These are phyloP conservation scores for Russula compacta DNA, from an alignment of 768 basidiomycete species.

Conservation along the genomic window DNA sequence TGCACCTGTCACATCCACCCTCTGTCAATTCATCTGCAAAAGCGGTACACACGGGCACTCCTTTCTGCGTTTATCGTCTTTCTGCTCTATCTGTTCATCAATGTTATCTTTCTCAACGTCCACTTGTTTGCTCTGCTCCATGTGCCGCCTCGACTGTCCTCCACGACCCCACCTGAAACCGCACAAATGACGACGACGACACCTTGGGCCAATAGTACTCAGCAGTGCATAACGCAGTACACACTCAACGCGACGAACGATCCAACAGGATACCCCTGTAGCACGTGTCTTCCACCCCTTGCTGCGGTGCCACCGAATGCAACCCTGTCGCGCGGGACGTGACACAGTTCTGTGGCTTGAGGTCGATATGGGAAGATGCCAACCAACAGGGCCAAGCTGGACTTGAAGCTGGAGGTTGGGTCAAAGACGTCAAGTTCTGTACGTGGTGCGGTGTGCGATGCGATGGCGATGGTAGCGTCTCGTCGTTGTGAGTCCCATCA, in stretches of 20 bases:
- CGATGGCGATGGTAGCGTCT: slow-evolving; percentile 32
- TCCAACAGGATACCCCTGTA: slow-evolving; percentile 39
- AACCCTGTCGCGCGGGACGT: slow-evolving; percentile 29
- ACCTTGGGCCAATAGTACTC: slow-evolving; percentile 33
- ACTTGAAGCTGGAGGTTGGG: slow-evolving; percentile 37
- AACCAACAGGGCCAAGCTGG: slow-evolving; percentile 30
- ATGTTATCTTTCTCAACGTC: slow-evolving; percentile 32
- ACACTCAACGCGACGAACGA: slow-evolving; percentile 36
- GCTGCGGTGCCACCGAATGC: slow-evolving; percentile 28
- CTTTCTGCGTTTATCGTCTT: slow-evolving; percentile 31
- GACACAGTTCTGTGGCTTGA: slow-evolving; percentile 41
- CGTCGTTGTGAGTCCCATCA: slow-evolving; percentile 32
- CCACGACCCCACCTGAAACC: slow-evolving; percentile 14
- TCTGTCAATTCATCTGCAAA: slow-evolving; percentile 23
- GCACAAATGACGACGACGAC: slow-evolving; percentile 23
- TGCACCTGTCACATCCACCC: slow-evolving; percentile 22
- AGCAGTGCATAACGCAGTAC: slow-evolving; percentile 40
- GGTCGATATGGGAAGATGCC: slow-evolving; percentile 35
- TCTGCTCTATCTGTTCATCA: slow-evolving; percentile 36
- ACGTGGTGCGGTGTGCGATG: slow-evolving; percentile 40
- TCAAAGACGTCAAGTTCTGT: slow-evolving; percentile 37
- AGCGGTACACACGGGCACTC: slow-evolving; percentile 26
- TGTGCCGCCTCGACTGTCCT: background rate
- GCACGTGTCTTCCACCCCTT: slow-evolving; percentile 35
- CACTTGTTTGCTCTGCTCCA: slow-evolving; percentile 26